Conservation (phyloP, 768 basidiomycete genomes). For the Boletus barrowsii region DNA sequence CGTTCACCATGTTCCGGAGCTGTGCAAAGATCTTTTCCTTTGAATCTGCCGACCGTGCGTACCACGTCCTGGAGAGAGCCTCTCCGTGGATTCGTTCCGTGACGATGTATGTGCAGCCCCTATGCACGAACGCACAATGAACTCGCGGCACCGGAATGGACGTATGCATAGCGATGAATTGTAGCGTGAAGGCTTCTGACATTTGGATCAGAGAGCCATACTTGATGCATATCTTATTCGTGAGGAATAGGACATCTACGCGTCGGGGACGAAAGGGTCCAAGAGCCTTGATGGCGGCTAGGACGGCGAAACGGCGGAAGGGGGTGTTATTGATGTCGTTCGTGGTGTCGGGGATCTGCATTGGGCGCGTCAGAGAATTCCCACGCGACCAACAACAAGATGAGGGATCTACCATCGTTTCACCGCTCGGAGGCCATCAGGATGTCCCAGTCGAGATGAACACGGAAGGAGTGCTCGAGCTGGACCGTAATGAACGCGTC, state of each 20-base stretch:
- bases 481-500: too few species aligned
- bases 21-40: not conserved
- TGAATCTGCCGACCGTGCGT: not conserved
- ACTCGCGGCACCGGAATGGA: not conserved
- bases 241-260: not conserved
- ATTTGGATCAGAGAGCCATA: not conserved
- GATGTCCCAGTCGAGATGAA: slow-evolving; percentile 74
- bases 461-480: slow-evolving; percentile 55
- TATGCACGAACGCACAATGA: not conserved
- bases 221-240: not conserved
- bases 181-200: not conserved
- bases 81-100: not conserved
- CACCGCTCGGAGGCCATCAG: slow-evolving; percentile 83
- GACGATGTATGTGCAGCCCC: not conserved
- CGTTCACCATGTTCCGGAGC: not conserved
- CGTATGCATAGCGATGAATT: not conserved
- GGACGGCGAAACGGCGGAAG: too few species aligned
- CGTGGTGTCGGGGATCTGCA: too few species aligned
- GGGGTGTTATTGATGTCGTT: too few species aligned
- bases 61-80: not conserved
- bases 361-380: slow-evolving; percentile 34
- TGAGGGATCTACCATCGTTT: slow-evolving; percentile 64
- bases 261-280: too few species aligned
- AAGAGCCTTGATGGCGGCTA: too few species aligned
- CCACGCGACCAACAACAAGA: slow-evolving; percentile 76